These are phyloP conservation scores for Venturiaceae sp. DNA, from an alignment of 2,329 filamentous ascomycete genomes.

Conservation along the genomic window DNA sequence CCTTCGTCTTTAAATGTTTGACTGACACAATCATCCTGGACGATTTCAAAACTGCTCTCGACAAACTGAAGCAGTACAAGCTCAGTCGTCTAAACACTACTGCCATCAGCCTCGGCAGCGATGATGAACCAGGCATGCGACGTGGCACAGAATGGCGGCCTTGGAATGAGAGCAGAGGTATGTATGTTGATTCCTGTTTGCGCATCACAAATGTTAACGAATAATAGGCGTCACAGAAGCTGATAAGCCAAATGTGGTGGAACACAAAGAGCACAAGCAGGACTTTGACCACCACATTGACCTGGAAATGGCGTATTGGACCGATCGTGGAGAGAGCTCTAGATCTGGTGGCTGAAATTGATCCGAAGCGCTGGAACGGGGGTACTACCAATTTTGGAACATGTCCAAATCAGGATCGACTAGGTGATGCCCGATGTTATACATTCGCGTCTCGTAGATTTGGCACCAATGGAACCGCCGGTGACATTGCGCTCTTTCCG, in stretches of 20 bases:
- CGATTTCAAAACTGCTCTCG: conserved; percentile 54
- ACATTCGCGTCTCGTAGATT: too few relatives aligned
- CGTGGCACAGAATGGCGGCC: neutral
- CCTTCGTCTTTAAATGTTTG: conserved; percentile 57
- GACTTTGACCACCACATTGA: neutral
- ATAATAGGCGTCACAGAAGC: neutral
- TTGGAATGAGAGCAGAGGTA: conserved; percentile 1
- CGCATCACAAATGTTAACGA: neutral
- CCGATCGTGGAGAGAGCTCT: neutral
- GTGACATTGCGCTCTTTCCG: too few relatives aligned
- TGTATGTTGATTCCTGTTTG: neutral
- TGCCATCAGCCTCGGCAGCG: neutral
- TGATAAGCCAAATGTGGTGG: neutral
- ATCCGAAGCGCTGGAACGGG: too few relatives aligned
- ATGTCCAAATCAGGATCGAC: neutral
- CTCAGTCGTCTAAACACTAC: conserved; percentile 21
- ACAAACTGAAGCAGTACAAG: conserved; percentile 35
- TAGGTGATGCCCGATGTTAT: neutral
- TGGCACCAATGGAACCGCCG: too few relatives aligned
- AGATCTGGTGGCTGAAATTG: neutral
- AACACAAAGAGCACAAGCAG: neutral
- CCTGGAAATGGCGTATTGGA: neutral
- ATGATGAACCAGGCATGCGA: neutral
- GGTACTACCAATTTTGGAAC: too few relatives aligned
- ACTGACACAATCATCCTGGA: conserved; percentile 58